Base-by-base conservation (phyloP, 108 stramenopile species). In the Skeletonema grethae region DNA sequence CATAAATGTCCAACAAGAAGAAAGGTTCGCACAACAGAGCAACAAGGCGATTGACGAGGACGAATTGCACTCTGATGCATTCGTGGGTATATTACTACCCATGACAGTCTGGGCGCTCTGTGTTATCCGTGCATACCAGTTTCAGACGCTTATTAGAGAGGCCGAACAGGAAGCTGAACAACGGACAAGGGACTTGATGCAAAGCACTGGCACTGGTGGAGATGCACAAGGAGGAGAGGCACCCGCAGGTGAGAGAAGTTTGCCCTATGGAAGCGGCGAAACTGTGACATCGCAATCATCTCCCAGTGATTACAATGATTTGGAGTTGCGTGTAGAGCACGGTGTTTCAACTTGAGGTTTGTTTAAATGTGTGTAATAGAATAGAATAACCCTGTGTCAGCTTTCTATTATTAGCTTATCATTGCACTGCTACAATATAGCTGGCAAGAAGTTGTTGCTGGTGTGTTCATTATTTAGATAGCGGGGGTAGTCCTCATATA, bases 81-180 rank as follows among this genome's bases (percentile, higher is more conserved):
- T 91, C 43, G 75, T 84, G 22, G 85, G 85, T 13, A 85, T 94
- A 35, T 36, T 87, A 25, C 31, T 91, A 58, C 93, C 93, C 3
- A 32, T 88, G 64, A 65, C 82, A 30, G 83, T 94, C 2, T 94
- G 93, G 93, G 39, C 79, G 41, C 10, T 94, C 46, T 94, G 90
- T 65, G 87, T 85, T 59, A 31, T 87, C 8, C 70, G 93, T 39
- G 93, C 90, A 5, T 88, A 72, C 58, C 82, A 94, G 67, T 94
- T 91, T 69, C 86, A 89, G 11, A 36, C 65, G 46, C 71, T 94
- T 13, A 76, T 94, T 13, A 24, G 64, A 32, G 93, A 90, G 77
- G 93, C 93, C 15, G 93, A 94, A 70, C 35, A 65, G 16, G 93
- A 94, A 76, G 90, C 90, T 12, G 72, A 74, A 39, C 84, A 89